phyloP scores from a whole-genome alignment of 208 protist species.

The Leishmania gerbilli region DNA sequence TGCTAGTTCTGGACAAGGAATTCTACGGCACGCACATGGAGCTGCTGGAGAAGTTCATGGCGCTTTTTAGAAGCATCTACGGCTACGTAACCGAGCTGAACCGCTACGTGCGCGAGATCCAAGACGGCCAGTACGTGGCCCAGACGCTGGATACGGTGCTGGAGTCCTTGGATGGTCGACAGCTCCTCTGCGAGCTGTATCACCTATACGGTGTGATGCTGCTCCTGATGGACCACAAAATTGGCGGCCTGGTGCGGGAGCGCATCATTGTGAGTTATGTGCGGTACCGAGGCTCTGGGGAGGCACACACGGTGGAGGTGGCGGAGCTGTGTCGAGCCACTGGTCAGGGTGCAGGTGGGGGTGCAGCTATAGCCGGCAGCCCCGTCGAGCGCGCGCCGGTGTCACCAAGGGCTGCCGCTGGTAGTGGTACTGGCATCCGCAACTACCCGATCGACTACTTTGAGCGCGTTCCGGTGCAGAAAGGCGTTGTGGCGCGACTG shows the following conservation, averaged over 20 bases:
- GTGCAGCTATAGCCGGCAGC: conserved; percentile 5
- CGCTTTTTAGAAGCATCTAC: conserved; percentile 96
- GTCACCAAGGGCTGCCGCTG: neutral
- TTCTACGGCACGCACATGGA: conserved; percentile 93
- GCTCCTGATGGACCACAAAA: conserved; percentile 92
- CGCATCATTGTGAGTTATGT: conserved; percentile 97
- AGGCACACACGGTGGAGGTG: conserved; percentile 94
- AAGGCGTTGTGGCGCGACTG: conserved; percentile 85
- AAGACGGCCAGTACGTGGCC: conserved; percentile 87
- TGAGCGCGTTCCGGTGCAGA: conserved; percentile 67
- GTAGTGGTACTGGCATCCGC: conserved; percentile 19
- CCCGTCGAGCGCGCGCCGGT: neutral
- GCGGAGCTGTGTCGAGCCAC: conserved; percentile 94
- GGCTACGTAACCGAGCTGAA: conserved; percentile 95
- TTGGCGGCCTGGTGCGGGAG: conserved; percentile 95
- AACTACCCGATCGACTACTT: conserved; percentile 96
- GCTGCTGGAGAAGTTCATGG: conserved; percentile 96
- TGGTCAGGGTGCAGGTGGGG: conserved; percentile 54
- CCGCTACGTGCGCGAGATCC: conserved; percentile 91
- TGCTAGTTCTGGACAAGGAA: conserved; percentile 75
- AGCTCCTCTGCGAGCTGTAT: conserved; percentile 94
- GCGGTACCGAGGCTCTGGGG: conserved; percentile 93
- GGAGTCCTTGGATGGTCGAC: conserved; percentile 94
- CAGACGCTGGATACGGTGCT: conserved; percentile 94
- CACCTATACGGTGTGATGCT: conserved; percentile 98